phyloP scores from a whole-genome alignment of 305 asterid species.

The Fraxinus velutina region DNA sequence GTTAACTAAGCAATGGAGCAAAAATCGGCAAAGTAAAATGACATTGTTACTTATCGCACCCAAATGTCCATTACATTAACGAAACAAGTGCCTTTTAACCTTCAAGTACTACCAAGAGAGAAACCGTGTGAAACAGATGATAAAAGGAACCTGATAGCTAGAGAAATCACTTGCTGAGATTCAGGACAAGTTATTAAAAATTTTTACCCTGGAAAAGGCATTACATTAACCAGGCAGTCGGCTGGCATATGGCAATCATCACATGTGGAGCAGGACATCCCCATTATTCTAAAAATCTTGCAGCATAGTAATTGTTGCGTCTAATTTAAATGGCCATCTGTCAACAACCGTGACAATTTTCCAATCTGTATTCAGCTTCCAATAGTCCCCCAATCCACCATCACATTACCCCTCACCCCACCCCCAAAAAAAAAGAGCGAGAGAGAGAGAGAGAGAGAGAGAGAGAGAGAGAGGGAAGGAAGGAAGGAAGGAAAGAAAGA shows the following conservation, averaged over 20 bases:
- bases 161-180: neutral
- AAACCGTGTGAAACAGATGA: conserved; percentile 5
- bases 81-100: neutral
- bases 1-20: conserved; percentile 10
- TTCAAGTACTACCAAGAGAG: conserved; percentile 3
- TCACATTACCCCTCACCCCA: neutral
- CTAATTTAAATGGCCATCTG: neutral
- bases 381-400: neutral
- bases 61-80: neutral
- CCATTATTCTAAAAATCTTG: conserved; percentile 1
- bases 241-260: neutral
- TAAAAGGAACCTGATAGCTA: neutral
- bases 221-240: neutral
- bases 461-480: too few species aligned
- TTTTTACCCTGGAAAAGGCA: neutral
- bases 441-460: too few species aligned
- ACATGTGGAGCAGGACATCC: neutral
- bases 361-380: neutral
- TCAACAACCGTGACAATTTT: neutral
- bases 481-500: neutral
- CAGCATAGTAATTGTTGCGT: neutral
- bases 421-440: neutral
- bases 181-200: neutral
- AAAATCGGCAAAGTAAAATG: neutral
- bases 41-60: neutral